A percentile compares a stretch with the other conserved stretches of the same genome.
These are phyloP conservation scores for Scolecobasidium constrictum DNA, from an alignment of 2,329 filamentous ascomycete species.

Conservation along the genomic window DNA sequence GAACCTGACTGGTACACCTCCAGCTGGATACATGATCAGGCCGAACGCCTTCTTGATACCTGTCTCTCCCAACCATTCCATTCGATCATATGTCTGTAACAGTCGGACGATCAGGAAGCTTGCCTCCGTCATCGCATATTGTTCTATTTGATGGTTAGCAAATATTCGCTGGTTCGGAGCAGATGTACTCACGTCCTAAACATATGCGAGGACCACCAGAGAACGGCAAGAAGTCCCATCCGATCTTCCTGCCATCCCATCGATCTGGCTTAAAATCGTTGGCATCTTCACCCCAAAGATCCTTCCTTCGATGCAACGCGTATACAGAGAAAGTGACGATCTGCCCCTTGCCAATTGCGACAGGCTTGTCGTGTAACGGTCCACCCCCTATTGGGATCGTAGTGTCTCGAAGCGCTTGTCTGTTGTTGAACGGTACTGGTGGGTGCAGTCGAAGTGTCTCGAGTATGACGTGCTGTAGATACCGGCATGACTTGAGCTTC, in stretches of 20 bases:
- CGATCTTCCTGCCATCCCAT: conserved; percentile 22
- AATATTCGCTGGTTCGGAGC: conserved; percentile 28
- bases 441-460: conserved; percentile 22
- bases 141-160: conserved; percentile 39
- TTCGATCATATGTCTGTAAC: conserved; percentile 28
- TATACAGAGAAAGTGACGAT: conserved; percentile 33
- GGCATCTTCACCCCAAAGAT: conserved; percentile 23
- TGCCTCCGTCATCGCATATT: conserved; percentile 40
- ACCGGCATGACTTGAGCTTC: conserved; percentile 4
- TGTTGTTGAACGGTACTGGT: conserved; percentile 23
- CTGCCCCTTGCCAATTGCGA: conserved; percentile 39
- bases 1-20: conserved; percentile 8
- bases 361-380: conserved; percentile 24
- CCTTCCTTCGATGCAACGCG: conserved; percentile 39
- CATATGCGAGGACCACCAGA: conserved; percentile 11
- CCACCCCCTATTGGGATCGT: conserved; percentile 38
- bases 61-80: conserved; percentile 16
- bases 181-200: conserved; percentile 10
- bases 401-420: conserved; percentile 38
- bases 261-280: conserved; percentile 19
- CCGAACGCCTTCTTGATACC: conserved; percentile 10
- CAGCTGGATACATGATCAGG: conserved; percentile 9
- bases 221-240: conserved; percentile 8
- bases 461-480: conserved; percentile 7
- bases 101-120: conserved; percentile 35